Evolutionary conservation across 2,329 filamentous ascomycete genomes (phyloP).

Genomic region (Penicillium sp.): DNA sequence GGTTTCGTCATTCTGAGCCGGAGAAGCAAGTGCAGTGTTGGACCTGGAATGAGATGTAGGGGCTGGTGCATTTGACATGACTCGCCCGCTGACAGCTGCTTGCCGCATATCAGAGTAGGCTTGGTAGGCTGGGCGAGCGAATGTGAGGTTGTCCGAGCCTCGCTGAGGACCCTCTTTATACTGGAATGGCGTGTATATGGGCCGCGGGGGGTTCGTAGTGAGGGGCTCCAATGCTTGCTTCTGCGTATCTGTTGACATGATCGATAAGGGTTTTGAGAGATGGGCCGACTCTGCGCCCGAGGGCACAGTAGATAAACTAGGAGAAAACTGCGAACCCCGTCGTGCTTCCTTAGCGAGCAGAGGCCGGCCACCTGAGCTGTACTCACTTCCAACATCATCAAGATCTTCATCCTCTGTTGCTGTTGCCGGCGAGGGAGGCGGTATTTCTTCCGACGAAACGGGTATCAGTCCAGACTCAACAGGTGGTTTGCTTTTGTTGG

Average conservation of each 20-base stretch:
- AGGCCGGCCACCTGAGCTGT: conserved; percentile 56
- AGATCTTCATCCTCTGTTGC: conserved; percentile 7
- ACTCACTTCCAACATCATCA: conserved; percentile 36
- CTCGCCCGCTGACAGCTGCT: conserved; percentile 44
- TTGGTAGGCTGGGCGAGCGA: conserved; percentile 45
- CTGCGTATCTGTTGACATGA: conserved; percentile 20
- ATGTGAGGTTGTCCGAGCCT: conserved; percentile 38
- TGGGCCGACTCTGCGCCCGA: conserved; percentile 1
- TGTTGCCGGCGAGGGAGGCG: conserved; percentile 1
- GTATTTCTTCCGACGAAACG: conserved; percentile 28
- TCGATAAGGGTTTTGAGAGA: background rate
- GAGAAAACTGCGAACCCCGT: conserved; percentile 12
- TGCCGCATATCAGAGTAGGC: conserved; percentile 49
- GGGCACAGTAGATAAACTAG: conserved; percentile 11
- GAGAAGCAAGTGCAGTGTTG: conserved; percentile 18
- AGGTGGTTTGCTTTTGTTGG: conserved; percentile 12
- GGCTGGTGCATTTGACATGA: conserved; percentile 38
- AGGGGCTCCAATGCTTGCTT: conserved; percentile 30
- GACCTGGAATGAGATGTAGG: conserved; percentile 17
- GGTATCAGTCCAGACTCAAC: conserved; percentile 37
- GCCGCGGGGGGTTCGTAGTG: conserved; percentile 38
- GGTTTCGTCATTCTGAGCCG: conserved; percentile 39
- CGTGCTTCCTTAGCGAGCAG: conserved; percentile 34
- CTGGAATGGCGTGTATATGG: conserved; percentile 47
- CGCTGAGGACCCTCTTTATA: conserved; percentile 45